Conservation (phyloP, 306 rosid genomes). For the Herpetospermum pedunculosum region DNA sequence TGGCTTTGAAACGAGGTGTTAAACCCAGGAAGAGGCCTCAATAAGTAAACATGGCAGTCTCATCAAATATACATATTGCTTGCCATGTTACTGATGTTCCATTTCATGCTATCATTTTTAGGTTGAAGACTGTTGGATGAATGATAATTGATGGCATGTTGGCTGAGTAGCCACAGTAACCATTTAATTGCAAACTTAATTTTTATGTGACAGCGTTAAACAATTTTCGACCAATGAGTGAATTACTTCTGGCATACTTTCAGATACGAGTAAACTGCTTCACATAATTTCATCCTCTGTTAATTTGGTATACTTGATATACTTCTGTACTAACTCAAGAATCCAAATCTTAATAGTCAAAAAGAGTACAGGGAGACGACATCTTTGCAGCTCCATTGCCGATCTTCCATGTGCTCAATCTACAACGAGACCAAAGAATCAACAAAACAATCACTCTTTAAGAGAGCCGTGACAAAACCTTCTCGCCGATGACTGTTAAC, state of each 20-base stretch:
- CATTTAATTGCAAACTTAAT: neutral
- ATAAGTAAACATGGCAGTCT: neutral
- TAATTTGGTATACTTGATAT: neutral
- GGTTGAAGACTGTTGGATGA: neutral
- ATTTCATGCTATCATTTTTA: neutral
- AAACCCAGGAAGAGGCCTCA: neutral
- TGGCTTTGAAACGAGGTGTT: constrained; percentile 49
- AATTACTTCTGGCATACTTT: neutral
- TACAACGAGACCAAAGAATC: neutral
- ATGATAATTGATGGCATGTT: neutral
- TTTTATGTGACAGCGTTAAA: neutral
- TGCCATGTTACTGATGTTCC: neutral
- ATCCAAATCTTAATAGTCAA: neutral
- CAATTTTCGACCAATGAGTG: neutral
- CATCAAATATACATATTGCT: neutral
- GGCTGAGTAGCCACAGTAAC: neutral
- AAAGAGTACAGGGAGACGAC: neutral
- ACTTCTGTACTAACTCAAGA: neutral
- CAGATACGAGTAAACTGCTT: neutral
- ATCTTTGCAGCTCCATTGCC: neutral
- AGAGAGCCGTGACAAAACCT: neutral
- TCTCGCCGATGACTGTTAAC: neutral
- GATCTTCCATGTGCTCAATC: neutral
- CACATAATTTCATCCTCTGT: neutral
- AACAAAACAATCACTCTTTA: neutral